These are phyloP conservation scores for Calonectria pseudoreteaudii DNA, from an alignment of 2,329 filamentous ascomycete species.

Conservation along the genomic window DNA sequence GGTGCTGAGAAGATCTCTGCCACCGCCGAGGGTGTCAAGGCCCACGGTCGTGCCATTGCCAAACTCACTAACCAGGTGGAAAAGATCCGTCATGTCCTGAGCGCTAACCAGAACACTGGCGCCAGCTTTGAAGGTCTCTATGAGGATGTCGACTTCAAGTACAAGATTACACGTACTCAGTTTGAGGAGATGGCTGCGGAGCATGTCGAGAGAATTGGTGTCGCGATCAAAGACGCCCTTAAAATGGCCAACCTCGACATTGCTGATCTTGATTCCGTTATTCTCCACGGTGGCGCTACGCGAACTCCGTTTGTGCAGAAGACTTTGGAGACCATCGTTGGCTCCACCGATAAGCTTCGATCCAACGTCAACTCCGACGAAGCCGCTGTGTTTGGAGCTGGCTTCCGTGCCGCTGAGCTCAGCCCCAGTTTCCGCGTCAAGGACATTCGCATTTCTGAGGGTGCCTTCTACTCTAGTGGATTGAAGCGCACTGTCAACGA, in stretches of 20 bases:
- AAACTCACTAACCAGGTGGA: constrained; percentile 96
- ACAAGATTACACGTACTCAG: constrained; percentile 82
- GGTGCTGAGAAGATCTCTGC: constrained; percentile 74
- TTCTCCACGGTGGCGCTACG: constrained; percentile 90
- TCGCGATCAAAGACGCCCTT: constrained; percentile 80
- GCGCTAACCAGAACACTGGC: constrained; percentile 87
- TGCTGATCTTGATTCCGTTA: constrained; percentile 85
- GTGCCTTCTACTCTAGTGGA: constrained; percentile 77
- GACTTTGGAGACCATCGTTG: constrained; percentile 81
- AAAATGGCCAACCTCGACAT: constrained; percentile 78
- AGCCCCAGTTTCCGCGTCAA: constrained; percentile 98
- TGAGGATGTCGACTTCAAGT: constrained; percentile 93
- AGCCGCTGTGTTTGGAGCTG: constrained; percentile 94
- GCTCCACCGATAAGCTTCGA: constrained; percentile 81
- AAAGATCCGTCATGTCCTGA: constrained; percentile 87
- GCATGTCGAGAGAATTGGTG: constrained; percentile 75
- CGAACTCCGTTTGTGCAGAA: constrained; percentile 96
- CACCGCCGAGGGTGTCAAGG: constrained; percentile 71
- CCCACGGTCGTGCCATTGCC: constrained; percentile 85
- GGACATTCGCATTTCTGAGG: constrained; percentile 89
- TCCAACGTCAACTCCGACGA: constrained; percentile 98
- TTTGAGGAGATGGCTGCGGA: constrained; percentile 83
- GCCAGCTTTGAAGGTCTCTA: constrained; percentile 89
- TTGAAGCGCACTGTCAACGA: constrained; percentile 79
- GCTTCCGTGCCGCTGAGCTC: constrained; percentile 91